Conservation (phyloP, 768 basidiomycete genomes). For the Agrocybe pediades region DNA sequence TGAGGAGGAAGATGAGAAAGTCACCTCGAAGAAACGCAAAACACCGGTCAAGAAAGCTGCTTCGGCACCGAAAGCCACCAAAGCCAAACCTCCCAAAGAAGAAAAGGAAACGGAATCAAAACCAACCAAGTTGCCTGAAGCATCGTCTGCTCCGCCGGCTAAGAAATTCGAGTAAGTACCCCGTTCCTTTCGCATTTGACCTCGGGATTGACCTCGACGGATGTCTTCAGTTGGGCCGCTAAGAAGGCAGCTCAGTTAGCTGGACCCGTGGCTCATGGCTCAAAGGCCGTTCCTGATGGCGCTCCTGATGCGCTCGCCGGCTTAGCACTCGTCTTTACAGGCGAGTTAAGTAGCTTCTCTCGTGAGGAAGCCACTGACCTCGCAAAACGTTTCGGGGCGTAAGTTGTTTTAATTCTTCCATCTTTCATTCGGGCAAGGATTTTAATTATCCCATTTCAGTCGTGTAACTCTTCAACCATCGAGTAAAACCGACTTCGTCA, state of each 20-base stretch:
- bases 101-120: constrained; percentile 9
- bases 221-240: constrained; percentile 41
- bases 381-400: constrained; percentile 94
- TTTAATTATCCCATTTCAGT: constrained; percentile 38
- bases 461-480: constrained; percentile 89
- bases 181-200: neutral
- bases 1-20: constrained; percentile 23
- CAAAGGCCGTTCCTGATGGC: constrained; percentile 75
- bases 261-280: constrained; percentile 64
- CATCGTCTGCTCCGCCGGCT: constrained; percentile 11
- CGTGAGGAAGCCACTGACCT: constrained; percentile 86
- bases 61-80: constrained; percentile 15
- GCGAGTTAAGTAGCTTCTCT: constrained; percentile 84
- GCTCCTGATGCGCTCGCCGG: constrained; percentile 77
- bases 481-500: constrained; percentile 85
- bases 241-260: constrained; percentile 61
- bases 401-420: constrained; percentile 27
- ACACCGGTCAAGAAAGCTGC: constrained; percentile 22
- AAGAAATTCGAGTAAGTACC: constrained; percentile 30
- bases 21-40: constrained; percentile 29
- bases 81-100: constrained; percentile 19
- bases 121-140: constrained; percentile 13
- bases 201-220: neutral
- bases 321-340: constrained; percentile 93
- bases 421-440: neutral